Base-by-base conservation (phyloP, 1,284 basidiomycete species). In the Xerocomus minutiporus region DNA sequence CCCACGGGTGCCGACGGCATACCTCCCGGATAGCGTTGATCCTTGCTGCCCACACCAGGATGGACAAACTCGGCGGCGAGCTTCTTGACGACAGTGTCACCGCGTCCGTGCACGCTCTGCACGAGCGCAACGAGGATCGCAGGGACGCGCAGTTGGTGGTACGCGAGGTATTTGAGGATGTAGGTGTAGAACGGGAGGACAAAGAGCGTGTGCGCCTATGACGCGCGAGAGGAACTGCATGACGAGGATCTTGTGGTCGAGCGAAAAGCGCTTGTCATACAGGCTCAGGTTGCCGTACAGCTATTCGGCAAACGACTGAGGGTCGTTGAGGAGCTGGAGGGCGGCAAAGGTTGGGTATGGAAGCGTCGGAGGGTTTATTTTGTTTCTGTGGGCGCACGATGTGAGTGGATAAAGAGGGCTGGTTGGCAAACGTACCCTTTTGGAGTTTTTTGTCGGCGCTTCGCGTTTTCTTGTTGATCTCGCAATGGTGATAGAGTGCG, bases 101-200 rank as follows among this genome's bases (percentile, higher is more conserved):
- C 4, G 84, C 91, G 66, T 98, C 95, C 91, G 71, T 99, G 97
- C 2, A 96, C 91, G 13, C 93, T 95, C 69, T 98, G 93, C 15
- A 95, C 96, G 54, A 99, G 84, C 2, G 93, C 83, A 54, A 94
- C 96, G 54, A 99, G 87, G 70, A 99, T 97, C 46, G 92, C 80
- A 3, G 97, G 96, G 48, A 98, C 88, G 57, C 91, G 88, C 26
- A 96, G 84, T 73, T 99, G 97, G 66, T 93, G 90, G 68, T 97
- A 87, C 5, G 87, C 83, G 61, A 99, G 85, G 72, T 97, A 99
- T 68, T 90, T 92, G 76, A 97, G 80, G 68, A 97, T 83, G 75
- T 97, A 99, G 17, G 91, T 91, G 77, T 99, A 99, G 75, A 98
- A 97, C n/a, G 87, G 83, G 47, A 99, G 85, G 34, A 99, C 86